Percentiles rank a stretch among this genome's conserved stretches.
Conservation (phyloP, 371 early-diverging fungal species). For the Circinella minor region DNA sequence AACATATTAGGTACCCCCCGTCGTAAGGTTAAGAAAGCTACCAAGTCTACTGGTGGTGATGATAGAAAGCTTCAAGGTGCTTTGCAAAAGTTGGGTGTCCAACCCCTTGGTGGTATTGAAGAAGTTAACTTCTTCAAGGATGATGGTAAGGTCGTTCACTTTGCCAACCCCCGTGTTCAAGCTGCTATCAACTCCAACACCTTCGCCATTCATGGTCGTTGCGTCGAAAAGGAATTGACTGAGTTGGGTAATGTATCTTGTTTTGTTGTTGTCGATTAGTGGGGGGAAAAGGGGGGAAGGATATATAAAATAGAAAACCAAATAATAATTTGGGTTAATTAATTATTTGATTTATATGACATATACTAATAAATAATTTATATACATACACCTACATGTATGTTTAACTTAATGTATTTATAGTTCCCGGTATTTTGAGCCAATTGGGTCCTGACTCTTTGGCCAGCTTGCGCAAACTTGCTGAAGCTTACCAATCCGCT, state of each 20-base stretch:
- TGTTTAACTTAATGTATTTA: neutral
- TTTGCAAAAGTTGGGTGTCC: slow-evolving; percentile 88
- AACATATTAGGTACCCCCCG: slow-evolving; percentile 85
- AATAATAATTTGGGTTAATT: too few species aligned
- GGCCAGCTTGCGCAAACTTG: slow-evolving; percentile 85
- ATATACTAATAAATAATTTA: too few species aligned
- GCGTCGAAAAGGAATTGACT: slow-evolving; percentile 89
- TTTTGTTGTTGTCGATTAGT: neutral
- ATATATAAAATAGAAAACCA: neutral
- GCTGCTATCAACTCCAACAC: slow-evolving; percentile 90
- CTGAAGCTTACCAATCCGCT: slow-evolving; percentile 80
- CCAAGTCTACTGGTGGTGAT: slow-evolving; percentile 24
- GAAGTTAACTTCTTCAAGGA: slow-evolving; percentile 99
- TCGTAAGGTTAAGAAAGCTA: slow-evolving; percentile 83
- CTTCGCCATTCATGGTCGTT: slow-evolving; percentile 89
- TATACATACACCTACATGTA: too few species aligned
- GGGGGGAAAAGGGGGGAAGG: neutral
- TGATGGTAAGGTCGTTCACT: slow-evolving; percentile 94
- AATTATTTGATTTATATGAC: too few species aligned
- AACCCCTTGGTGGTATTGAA: slow-evolving; percentile 87
- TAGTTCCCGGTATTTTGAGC: slow-evolving; percentile 91
- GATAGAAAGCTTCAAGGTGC: slow-evolving; percentile 90
- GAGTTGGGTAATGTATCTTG: slow-evolving; percentile 60
- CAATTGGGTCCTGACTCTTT: slow-evolving; percentile 96
- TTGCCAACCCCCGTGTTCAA: slow-evolving; percentile 88